Percentiles rank a stretch among this genome's conserved stretches.
phyloP scores from a whole-genome alignment of 352 stramenopile genomes.

The Globisporangium ultimum region DNA sequence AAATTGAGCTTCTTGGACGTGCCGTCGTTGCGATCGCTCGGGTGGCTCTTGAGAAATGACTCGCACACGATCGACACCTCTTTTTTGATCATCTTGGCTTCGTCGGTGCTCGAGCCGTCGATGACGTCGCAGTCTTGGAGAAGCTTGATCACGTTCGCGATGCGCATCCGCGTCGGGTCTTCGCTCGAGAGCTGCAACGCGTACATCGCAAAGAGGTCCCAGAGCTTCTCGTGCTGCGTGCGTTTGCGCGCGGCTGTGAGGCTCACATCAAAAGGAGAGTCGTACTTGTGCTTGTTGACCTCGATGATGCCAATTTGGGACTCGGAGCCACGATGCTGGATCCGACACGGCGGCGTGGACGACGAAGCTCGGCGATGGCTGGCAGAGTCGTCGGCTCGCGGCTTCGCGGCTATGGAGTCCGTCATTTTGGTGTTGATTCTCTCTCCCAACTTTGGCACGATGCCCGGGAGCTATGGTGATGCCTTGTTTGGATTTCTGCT shows the following conservation, averaged over 20 bases:
- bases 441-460: too few relatives aligned
- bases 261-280: conserved; percentile 64
- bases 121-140: conserved; percentile 78
- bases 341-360: too few relatives aligned
- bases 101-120: conserved; percentile 40
- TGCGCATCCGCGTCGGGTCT: conserved; percentile 68
- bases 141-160: conserved; percentile 64
- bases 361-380: conserved; percentile 8
- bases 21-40: conserved; percentile 50
- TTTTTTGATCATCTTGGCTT: conserved; percentile 66
- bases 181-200: conserved; percentile 73
- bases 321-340: too few relatives aligned
- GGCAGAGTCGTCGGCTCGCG: conserved; percentile 4
- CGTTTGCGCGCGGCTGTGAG: conserved; percentile 46
- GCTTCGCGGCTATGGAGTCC: conserved; percentile 7
- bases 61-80: conserved; percentile 77
- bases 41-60: conserved; percentile 55
- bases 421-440: conserved; percentile 1
- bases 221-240: conserved; percentile 68
- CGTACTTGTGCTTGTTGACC: conserved; percentile 40
- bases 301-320: neutral
- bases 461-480: too few relatives aligned
- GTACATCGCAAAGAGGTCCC: conserved; percentile 78
- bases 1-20: conserved; percentile 66
- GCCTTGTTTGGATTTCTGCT: too few relatives aligned